phyloP scores from a whole-genome alignment of 2,329 filamentous ascomycete genomes.

The Calonectria pauciramosa region DNA sequence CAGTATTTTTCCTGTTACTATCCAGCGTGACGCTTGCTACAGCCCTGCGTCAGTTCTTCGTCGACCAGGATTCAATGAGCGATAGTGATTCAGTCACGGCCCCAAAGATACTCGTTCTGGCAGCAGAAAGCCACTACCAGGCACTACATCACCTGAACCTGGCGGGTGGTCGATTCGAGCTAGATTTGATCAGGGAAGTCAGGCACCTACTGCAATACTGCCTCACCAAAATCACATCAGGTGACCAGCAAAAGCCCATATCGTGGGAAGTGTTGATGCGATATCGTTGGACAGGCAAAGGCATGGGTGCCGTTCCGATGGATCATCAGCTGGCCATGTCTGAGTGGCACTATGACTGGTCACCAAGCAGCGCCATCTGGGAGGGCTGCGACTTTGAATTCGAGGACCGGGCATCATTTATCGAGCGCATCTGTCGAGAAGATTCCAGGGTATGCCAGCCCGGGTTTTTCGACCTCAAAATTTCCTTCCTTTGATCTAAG shows the following conservation, averaged over 20 bases:
- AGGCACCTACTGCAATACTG: neutral
- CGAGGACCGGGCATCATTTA: neutral
- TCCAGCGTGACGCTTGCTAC: neutral
- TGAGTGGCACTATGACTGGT: neutral
- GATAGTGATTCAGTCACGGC: neutral
- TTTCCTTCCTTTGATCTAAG: neutral
- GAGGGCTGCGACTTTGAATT: neutral
- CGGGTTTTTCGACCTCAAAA: slow-evolving; percentile 3
- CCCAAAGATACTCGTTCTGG: neutral
- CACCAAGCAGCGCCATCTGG: neutral
- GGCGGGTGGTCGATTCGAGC: neutral
- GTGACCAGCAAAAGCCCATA: neutral
- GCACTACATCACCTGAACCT: neutral
- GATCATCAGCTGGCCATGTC: neutral
- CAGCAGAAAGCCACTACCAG: neutral
- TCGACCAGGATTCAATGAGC: neutral
- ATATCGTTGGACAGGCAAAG: slow-evolving; percentile 3
- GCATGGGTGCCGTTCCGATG: neutral
- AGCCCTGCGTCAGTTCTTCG: neutral
- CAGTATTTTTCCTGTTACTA: neutral
- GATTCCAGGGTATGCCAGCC: neutral
- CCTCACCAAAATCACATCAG: neutral
- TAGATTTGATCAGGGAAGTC: neutral
- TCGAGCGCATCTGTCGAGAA: neutral
- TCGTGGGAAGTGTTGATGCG: neutral